Evolutionary conservation across 1,284 basidiomycete species (phyloP).

Genomic region (Phenoliferia sp.): DNA sequence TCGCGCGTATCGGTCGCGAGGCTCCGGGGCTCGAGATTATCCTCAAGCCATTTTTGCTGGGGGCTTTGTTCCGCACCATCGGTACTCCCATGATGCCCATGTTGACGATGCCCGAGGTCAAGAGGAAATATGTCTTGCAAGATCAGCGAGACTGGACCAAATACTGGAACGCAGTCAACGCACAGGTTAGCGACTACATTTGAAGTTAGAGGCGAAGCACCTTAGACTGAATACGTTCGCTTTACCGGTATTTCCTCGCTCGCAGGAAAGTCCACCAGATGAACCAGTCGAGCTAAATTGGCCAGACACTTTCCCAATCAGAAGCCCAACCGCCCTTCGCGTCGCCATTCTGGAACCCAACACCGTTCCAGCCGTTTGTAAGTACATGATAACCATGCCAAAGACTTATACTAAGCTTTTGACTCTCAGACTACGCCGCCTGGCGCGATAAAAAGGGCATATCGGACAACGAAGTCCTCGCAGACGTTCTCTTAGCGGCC

Average conservation of each 20-base stretch:
- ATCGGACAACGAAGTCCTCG: conserved; percentile 9
- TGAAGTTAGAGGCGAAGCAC: not conserved
- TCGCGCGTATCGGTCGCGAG: conserved; percentile 5
- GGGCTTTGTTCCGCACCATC: conserved; percentile 5
- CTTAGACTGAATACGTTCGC: not conserved
- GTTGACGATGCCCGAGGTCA: not conserved
- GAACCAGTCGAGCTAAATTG: not conserved
- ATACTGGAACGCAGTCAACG: conserved; percentile 7
- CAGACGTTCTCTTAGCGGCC: conserved; percentile 1
- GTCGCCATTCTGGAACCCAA: conserved; percentile 5
- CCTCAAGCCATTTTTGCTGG: conserved; percentile 10
- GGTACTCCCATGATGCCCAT: conserved; percentile 11
- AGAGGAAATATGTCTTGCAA: conserved; percentile 2
- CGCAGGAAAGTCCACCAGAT: conserved; percentile 7
- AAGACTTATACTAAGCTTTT: not conserved
- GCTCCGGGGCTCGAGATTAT: conserved; percentile 6
- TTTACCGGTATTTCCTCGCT: not conserved
- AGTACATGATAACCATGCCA: not conserved
- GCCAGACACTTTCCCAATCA: conserved; percentile 11
- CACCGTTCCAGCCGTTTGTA: conserved; percentile 2
- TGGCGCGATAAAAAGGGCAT: conserved; percentile 12
- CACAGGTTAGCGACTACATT: not conserved
- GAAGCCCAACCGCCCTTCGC: conserved; percentile 3
- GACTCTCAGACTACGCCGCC: not conserved
- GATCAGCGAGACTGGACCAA: conserved; percentile 1